These are phyloP conservation scores for Silene latifolia DNA, from an alignment of 148 eudicot genomes.

Conservation along the genomic window DNA sequence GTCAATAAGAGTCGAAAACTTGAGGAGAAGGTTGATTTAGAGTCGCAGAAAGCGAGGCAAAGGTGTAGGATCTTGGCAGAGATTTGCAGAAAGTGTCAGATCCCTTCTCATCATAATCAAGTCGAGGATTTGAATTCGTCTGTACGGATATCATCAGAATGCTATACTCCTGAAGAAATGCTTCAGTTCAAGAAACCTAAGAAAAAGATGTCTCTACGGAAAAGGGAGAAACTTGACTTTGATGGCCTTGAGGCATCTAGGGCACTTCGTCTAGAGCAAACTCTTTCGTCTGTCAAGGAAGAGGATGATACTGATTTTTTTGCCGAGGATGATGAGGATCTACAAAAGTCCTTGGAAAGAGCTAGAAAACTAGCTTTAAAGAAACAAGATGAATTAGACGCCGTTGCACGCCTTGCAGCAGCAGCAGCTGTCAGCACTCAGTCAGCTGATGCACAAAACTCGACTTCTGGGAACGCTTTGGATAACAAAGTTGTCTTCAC, in stretches of 20 bases:
- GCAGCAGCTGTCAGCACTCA: slow-evolving; percentile 35
- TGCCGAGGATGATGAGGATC: slow-evolving; percentile 53
- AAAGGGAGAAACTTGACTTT: slow-evolving; percentile 79
- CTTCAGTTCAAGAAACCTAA: slow-evolving; percentile 83
- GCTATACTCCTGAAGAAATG: slow-evolving; percentile 85
- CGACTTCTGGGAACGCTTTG: slow-evolving; percentile 42
- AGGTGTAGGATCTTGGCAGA: no score
- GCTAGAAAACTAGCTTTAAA: slow-evolving; percentile 74
- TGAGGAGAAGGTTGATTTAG: no score
- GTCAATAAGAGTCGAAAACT: no score
- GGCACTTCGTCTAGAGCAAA: no score
- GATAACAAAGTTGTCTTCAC: slow-evolving; percentile 85
- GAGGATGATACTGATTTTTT: slow-evolving; percentile 4
- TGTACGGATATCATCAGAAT: slow-evolving; percentile 60
- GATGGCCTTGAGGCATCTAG: slow-evolving; percentile 61
- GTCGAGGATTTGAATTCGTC: no score
- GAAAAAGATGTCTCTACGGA: slow-evolving; percentile 93
- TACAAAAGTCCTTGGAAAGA: slow-evolving; percentile 65
- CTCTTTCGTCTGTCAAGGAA: no score
- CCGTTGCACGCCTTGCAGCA: slow-evolving; percentile 58
- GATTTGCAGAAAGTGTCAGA: no score
- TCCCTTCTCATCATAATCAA: no score
- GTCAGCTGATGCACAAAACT: slow-evolving; percentile 38
- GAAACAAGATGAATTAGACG: slow-evolving; percentile 59
- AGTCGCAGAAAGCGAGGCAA: no score